Conservation (phyloP, 1,284 basidiomycete genomes). For the Pseudozyma flocculosa region DNA sequence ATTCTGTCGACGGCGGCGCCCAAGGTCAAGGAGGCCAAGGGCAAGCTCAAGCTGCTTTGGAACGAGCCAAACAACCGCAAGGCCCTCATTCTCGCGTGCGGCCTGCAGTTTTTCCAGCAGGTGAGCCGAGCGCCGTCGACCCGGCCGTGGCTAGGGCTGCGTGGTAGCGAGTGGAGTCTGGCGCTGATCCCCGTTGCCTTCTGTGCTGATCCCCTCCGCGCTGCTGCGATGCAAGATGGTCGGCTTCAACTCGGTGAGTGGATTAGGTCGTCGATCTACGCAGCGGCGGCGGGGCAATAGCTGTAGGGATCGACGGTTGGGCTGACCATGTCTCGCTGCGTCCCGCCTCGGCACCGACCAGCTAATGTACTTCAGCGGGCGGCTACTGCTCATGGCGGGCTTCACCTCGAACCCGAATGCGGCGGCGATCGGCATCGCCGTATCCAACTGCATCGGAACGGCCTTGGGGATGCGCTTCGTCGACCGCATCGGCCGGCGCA, state of each 20-base stretch:
- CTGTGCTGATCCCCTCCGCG: not conserved
- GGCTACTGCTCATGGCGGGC: slow-evolving; percentile 43
- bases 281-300: not conserved
- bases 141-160: too few relatives aligned
- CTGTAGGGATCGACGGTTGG: too few relatives aligned
- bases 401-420: slow-evolving; percentile 45
- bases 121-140: too few relatives aligned
- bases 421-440: slow-evolving; percentile 39
- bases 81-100: slow-evolving; percentile 41
- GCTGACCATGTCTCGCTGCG: not conserved
- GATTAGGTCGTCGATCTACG: not conserved
- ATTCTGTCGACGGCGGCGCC: slow-evolving; percentile 3
- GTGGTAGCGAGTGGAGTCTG: too few relatives aligned
- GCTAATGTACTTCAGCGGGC: slow-evolving; percentile 38
- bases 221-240: not conserved
- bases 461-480: slow-evolving; percentile 38
- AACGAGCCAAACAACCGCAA: slow-evolving; percentile 18
- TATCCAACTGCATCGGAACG: slow-evolving; percentile 47
- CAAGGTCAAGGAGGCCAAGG: slow-evolving; percentile 10
- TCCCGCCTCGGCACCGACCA: not conserved
- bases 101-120: slow-evolving; percentile 40
- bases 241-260: slow-evolving; percentile 15
- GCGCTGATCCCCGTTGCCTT: too few relatives aligned
- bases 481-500: slow-evolving; percentile 39
- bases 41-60: slow-evolving; percentile 26